phyloP scores from a whole-genome alignment of 2,329 filamentous ascomycete genomes.

The Trichoderma polysporum region DNA sequence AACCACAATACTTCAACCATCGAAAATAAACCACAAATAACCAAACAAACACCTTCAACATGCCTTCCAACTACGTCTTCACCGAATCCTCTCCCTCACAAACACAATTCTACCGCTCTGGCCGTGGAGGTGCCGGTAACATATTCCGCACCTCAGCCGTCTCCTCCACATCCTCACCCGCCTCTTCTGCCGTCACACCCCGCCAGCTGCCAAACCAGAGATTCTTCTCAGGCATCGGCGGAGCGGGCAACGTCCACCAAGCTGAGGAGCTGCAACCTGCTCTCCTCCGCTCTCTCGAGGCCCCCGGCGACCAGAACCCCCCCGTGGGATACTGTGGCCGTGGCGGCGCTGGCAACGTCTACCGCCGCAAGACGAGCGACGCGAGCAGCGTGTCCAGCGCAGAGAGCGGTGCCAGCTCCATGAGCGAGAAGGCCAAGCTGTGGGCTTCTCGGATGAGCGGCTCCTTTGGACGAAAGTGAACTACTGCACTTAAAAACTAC shows the following conservation, averaged over 20 bases:
- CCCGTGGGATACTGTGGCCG: constrained; percentile 63
- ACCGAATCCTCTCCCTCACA: constrained; percentile 35
- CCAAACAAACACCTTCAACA: constrained; percentile 22
- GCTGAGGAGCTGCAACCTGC: constrained; percentile 31
- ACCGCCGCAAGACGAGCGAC: constrained; percentile 50
- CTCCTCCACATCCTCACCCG: constrained; percentile 33
- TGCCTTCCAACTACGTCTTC: constrained; percentile 35
- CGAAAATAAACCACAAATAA: not conserved
- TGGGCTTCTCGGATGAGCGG: constrained; percentile 37
- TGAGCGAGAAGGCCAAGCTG: constrained; percentile 34
- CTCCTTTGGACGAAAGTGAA: constrained; percentile 34
- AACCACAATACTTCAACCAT: not conserved
- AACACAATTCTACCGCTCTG: constrained; percentile 46
- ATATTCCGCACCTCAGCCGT: constrained; percentile 49
- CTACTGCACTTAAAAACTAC: not conserved
- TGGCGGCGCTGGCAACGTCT: constrained; percentile 64
- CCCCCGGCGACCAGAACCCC: constrained; percentile 40
- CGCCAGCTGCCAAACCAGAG: constrained; percentile 37
- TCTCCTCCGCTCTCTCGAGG: constrained; percentile 45
- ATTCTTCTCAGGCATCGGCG: constrained; percentile 67
- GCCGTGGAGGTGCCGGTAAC: constrained; percentile 58
- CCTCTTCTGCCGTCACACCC: constrained; percentile 47
- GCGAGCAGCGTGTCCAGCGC: constrained; percentile 31
- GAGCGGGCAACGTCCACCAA: constrained; percentile 62
- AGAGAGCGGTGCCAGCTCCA: constrained; percentile 42